Evolutionary conservation across 345 rosid species (phyloP), one percentile per base, ranked within the genome.

Genomic region (Linum trigynum): DNA sequence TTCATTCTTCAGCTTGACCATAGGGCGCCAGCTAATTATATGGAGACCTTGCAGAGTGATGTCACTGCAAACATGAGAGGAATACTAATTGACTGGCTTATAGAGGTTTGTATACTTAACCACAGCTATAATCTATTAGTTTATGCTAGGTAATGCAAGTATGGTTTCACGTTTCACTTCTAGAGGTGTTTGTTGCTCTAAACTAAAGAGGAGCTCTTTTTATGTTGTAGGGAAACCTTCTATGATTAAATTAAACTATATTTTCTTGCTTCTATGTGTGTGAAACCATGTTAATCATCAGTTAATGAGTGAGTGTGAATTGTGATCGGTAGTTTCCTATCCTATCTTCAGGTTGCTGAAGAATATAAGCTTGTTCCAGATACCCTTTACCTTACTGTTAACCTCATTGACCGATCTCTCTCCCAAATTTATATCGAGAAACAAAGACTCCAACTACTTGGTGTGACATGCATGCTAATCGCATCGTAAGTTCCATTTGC

Each of bases 401-500:
- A 84, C 78, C 90, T 92, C 73, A 83, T 90, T 50, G 98, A 92
- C 75, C 83, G 95, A 48, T 88, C 82, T 81, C 86, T 92, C 62
- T 90, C 98, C 32, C 81, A 73, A 57, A 84, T 71, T 71, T 77
- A 62, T 69, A 74, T 92, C 64, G 84, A 82, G 72, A 92, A 86
- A 75, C 97, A 88, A 70, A 81, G 86, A 73, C 97, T 92, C 61
- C 98, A 92, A 78, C 82, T 92, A 65, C 84, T 92, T 66, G 98
- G 98, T 67, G 97, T 86, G 72, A 65, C 95, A 68, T 90, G 96
- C 90, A 85, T 92, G 98, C 84, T 90, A 69, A 88, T 92, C 75
- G 89, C 98, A 72, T 88, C 98, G 98, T 92, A 86, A 88, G 98
- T 78, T 38, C 64, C 55, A 63, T 73, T 58, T 41, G 4, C 63